A percentile compares a stretch with the other conserved stretches of the same genome.
Evolutionary conservation across 768 basidiomycete species (phyloP).

Genomic region (Chalciporus pseudorubinellus): DNA sequence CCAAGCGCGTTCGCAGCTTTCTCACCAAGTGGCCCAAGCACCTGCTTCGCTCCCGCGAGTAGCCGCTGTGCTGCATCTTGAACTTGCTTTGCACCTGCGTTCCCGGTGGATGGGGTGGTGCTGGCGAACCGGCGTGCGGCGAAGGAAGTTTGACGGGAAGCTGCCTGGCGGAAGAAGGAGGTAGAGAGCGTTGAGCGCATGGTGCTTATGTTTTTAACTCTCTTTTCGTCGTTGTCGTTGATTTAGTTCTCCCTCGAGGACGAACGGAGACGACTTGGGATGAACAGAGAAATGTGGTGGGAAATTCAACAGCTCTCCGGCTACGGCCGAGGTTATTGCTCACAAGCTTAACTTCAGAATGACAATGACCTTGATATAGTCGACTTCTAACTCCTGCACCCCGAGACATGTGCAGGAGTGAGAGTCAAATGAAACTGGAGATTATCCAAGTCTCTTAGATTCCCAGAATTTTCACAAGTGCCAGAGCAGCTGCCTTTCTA

Average conservation of each 20-base stretch:
- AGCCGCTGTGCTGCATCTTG: conserved; percentile 66
- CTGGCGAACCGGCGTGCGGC: conserved; percentile 41
- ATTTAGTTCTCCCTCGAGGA: conserved; percentile 2
- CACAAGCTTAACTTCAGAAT: too few species aligned
- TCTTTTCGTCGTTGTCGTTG: conserved; percentile 4
- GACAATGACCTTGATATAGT: too few species aligned
- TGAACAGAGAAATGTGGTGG: neutral
- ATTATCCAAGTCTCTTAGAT: too few species aligned
- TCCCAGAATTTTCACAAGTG: too few species aligned
- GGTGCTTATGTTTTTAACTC: neutral
- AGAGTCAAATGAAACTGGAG: too few species aligned
- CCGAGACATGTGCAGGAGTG: too few species aligned
- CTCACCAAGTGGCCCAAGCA: conserved; percentile 48
- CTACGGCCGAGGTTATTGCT: neutral
- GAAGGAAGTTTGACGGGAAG: conserved; percentile 16
- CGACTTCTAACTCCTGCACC: too few species aligned
- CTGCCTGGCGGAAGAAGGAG: conserved; percentile 23
- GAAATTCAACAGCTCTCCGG: neutral
- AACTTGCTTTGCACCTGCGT: conserved; percentile 58
- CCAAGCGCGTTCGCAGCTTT: conserved; percentile 58
- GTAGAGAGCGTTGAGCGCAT: conserved; percentile 29
- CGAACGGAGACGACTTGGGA: neutral
- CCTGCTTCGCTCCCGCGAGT: conserved; percentile 49
- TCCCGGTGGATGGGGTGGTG: conserved; percentile 34
- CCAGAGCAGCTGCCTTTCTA: too few species aligned